These are phyloP conservation scores for Xylaria palmicola DNA, from an alignment of 495 filamentous ascomycete genomes.

Conservation along the genomic window DNA sequence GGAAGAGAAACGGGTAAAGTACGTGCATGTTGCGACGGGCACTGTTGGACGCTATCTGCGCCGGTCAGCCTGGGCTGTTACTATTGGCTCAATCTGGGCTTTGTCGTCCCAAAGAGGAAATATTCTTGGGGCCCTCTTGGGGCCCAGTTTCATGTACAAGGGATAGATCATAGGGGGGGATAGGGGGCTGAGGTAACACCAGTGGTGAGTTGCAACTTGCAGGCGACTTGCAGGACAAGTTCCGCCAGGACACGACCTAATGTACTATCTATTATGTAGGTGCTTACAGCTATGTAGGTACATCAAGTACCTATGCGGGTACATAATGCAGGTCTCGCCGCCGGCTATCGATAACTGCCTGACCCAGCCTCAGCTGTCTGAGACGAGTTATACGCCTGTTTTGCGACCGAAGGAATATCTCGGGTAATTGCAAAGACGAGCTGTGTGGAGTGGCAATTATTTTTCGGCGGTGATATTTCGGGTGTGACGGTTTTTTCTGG, in stretches of 20 bases:
- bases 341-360: slow-evolving; percentile 9
- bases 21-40: slow-evolving; percentile 8
- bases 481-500: background rate
- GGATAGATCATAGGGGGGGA: no score
- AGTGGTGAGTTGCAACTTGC: background rate
- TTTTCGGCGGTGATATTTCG: background rate
- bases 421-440: background rate
- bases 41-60: slow-evolving; percentile 11
- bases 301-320: background rate
- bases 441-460: background rate
- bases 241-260: background rate
- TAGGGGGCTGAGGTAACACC: slow-evolving; percentile 12
- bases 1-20: slow-evolving; percentile 18
- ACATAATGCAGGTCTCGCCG: background rate
- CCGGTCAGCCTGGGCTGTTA: background rate
- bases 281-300: background rate
- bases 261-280: background rate
- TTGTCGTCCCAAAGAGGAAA: slow-evolving; percentile 16
- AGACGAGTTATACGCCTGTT: no score
- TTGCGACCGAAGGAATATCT: background rate
- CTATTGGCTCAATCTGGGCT: slow-evolving; percentile 11
- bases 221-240: slow-evolving; percentile 6
- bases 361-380: background rate
- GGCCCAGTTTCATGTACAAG: slow-evolving; percentile 13
- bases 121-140: background rate